Evolutionary conservation across 75 land plant genomes (phyloP).

Genomic region (Pinus tabuliformis): DNA sequence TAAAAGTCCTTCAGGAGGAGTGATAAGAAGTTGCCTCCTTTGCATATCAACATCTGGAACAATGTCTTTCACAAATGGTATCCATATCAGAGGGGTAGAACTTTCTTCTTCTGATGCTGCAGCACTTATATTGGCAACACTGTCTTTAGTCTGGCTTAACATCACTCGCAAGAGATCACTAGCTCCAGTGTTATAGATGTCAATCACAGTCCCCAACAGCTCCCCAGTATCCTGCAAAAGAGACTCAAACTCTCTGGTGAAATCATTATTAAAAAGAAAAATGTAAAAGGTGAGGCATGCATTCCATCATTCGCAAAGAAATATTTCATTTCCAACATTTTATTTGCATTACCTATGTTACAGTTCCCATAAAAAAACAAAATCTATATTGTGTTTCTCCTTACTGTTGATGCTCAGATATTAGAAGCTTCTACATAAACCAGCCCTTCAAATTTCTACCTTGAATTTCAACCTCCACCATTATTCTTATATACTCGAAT

Average conservation of each 20-base stretch:
- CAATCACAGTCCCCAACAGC: slow-evolving; percentile 65
- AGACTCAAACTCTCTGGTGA: not conserved
- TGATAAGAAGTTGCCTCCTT: slow-evolving; percentile 66
- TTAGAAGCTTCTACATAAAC: no score
- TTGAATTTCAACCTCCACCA: no score
- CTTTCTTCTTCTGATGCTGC: slow-evolving; percentile 7
- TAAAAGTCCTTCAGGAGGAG: slow-evolving; percentile 89
- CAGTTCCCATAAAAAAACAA: no score
- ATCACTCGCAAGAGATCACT: slow-evolving; percentile 79
- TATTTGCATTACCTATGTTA: no score
- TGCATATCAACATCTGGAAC: slow-evolving; percentile 83
- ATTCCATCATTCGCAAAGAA: not conserved
- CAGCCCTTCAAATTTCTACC: no score
- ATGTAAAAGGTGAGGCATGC: not conserved
- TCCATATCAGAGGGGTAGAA: slow-evolving; percentile 59
- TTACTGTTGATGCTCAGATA: no score
- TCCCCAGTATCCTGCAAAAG: slow-evolving; percentile 58
- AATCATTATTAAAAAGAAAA: not conserved
- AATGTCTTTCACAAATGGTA: slow-evolving; percentile 92
- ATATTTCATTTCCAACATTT: no score
- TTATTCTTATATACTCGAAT: no score
- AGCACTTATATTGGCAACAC: slow-evolving; percentile 7
- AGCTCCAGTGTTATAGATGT: slow-evolving; percentile 68
- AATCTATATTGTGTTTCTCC: no score
- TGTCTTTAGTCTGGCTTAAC: slow-evolving; percentile 22